Conservation (phyloP, 2,329 filamentous ascomycete genomes). For the Bipolaris victoriae region DNA sequence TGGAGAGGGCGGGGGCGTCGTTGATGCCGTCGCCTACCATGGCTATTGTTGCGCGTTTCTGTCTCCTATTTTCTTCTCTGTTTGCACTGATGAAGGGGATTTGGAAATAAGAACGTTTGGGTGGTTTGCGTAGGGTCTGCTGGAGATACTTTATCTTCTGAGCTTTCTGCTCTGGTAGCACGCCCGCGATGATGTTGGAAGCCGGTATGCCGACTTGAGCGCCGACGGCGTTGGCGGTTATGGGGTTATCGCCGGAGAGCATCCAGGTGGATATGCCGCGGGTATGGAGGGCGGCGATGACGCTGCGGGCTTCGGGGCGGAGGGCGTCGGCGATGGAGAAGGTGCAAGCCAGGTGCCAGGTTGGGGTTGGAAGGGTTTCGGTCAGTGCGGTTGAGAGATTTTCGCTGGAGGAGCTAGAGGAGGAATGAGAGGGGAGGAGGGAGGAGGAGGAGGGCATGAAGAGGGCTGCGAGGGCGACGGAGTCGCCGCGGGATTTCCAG, state of each 20-base stretch:
- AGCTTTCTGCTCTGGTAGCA: constrained; percentile 83
- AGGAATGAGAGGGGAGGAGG: neutral
- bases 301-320: constrained; percentile 70
- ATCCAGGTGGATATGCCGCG: constrained; percentile 81
- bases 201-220: constrained; percentile 73
- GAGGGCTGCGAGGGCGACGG: constrained; percentile 50
- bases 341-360: constrained; percentile 63
- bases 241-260: constrained; percentile 89
- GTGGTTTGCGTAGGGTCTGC: constrained; percentile 37
- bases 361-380: neutral
- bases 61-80: neutral
- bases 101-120: constrained; percentile 26
- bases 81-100: constrained; percentile 22
- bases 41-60: constrained; percentile 65
- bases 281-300: constrained; percentile 68
- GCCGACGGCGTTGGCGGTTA: constrained; percentile 82
- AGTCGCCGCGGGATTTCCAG: constrained; percentile 53
- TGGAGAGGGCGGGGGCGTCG: constrained; percentile 79
- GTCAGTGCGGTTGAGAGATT: constrained; percentile 1
- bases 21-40: constrained; percentile 92
- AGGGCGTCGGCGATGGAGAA: constrained; percentile 84
- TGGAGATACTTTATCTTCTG: constrained; percentile 66
- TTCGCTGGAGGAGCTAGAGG: constrained; percentile 1
- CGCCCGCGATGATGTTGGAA: constrained; percentile 81
- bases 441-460: constrained; percentile 1